phyloP scores from a whole-genome alignment of 2,329 filamentous ascomycete genomes.

The Trichoderma sp. region DNA sequence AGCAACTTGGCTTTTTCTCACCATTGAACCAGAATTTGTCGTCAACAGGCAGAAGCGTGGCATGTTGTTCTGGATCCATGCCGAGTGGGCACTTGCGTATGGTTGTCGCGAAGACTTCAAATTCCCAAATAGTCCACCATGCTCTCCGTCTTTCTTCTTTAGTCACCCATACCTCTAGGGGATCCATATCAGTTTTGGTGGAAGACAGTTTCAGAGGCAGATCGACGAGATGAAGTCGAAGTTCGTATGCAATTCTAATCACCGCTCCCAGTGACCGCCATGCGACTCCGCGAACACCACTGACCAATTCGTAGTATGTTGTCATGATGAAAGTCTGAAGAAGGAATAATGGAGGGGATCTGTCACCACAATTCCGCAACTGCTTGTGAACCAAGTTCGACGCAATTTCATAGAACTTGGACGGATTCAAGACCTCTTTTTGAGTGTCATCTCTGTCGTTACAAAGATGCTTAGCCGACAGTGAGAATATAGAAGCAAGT shows the following conservation, averaged over 20 bases:
- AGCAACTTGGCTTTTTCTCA: background rate
- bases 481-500: background rate
- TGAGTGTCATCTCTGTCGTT: background rate
- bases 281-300: background rate
- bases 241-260: background rate
- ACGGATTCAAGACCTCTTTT: background rate
- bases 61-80: background rate
- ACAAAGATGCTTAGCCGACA: background rate
- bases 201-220: background rate
- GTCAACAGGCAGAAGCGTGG: background rate
- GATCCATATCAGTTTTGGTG: background rate
- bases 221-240: background rate
- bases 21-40: background rate
- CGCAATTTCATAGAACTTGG: background rate
- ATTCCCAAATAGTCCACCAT: background rate
- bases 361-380: background rate
- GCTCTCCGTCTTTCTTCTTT: background rate
- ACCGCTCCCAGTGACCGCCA: background rate
- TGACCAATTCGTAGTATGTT: background rate
- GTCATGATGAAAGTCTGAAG: background rate
- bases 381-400: background rate
- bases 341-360: background rate
- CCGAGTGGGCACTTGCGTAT: background rate
- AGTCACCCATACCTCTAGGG: background rate
- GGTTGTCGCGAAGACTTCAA: background rate